These are phyloP conservation scores for Morella rubra DNA, from an alignment of 306 rosid species.

Conservation along the genomic window DNA sequence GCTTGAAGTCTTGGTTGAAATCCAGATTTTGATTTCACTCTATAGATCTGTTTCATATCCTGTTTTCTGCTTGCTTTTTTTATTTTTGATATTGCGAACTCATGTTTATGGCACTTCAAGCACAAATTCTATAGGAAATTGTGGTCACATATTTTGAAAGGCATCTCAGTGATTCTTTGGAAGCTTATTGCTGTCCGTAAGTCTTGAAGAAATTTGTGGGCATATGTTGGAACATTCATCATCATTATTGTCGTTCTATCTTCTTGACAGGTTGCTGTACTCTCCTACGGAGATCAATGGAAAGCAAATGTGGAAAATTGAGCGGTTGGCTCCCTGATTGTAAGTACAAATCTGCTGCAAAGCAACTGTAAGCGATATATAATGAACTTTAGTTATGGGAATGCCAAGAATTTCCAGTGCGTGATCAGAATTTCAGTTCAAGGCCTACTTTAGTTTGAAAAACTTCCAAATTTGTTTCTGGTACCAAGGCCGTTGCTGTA, in stretches of 20 bases:
- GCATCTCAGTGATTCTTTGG: slow-evolving; percentile 19
- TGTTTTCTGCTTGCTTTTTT: background rate
- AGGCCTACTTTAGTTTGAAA: background rate
- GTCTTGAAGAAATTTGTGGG: too few relatives aligned
- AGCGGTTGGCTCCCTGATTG: slow-evolving; percentile 90
- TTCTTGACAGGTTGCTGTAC: slow-evolving; percentile 73
- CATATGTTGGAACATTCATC: background rate
- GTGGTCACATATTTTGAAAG: slow-evolving; percentile 15
- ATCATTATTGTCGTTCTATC: background rate
- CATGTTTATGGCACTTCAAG: background rate
- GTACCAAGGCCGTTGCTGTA: background rate
- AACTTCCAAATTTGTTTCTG: background rate
- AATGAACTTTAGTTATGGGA: too few relatives aligned
- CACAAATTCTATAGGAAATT: background rate
- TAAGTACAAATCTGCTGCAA: slow-evolving; percentile 30
- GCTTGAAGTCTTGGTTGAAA: background rate
- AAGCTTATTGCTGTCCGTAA: background rate
- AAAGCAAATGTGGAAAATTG: slow-evolving; percentile 65
- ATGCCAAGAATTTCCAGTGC: background rate
- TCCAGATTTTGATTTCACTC: background rate
- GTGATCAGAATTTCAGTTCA: background rate
- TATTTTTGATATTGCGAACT: background rate
- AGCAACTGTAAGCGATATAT: background rate
- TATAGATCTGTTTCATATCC: background rate
- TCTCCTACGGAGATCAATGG: slow-evolving; percentile 68